Evolutionary conservation across 805 yeast species (phyloP).

Genomic region (Barnettozyma sucrosica): DNA sequence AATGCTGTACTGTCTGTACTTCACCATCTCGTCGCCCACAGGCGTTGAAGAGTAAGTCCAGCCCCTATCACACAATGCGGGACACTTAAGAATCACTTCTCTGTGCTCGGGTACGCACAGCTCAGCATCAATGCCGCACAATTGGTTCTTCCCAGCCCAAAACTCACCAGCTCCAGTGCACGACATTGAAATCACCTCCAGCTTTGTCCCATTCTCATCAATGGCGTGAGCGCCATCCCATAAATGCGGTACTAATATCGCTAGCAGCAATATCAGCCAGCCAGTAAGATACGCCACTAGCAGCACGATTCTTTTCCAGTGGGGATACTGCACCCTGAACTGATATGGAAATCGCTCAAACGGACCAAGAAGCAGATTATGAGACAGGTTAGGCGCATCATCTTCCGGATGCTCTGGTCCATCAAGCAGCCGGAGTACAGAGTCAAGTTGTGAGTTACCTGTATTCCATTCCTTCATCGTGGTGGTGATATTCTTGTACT

Average conservation of each 20-base stretch:
- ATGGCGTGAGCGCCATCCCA: neutral
- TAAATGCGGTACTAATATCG: constrained; percentile 3
- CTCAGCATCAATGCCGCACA: constrained; percentile 70
- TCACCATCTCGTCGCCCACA: constrained; percentile 62
- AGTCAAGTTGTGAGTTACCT: neutral
- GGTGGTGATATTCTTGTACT: neutral
- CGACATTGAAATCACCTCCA: constrained; percentile 33
- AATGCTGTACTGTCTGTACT: constrained; percentile 65
- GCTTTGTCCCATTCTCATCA: constrained; percentile 3
- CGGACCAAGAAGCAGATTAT: neutral
- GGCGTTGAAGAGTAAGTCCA: constrained; percentile 71
- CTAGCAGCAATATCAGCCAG: constrained; percentile 4
- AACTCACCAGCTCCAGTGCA: constrained; percentile 42
- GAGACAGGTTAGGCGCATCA: constrained; percentile 6
- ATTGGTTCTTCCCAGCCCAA: constrained; percentile 73
- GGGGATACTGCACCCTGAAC: constrained; percentile 1
- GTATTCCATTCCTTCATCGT: neutral
- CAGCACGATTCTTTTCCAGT: neutral
- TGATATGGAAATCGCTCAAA: constrained; percentile 9
- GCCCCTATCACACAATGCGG: constrained; percentile 79
- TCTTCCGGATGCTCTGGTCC: constrained; percentile 4
- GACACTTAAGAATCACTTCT: constrained; percentile 63
- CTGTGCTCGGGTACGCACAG: constrained; percentile 33
- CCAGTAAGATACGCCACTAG: neutral
- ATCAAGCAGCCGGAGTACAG: neutral